Conservation (phyloP, 164 flowering plant genomes). For the Hamamelis virginiana region DNA sequence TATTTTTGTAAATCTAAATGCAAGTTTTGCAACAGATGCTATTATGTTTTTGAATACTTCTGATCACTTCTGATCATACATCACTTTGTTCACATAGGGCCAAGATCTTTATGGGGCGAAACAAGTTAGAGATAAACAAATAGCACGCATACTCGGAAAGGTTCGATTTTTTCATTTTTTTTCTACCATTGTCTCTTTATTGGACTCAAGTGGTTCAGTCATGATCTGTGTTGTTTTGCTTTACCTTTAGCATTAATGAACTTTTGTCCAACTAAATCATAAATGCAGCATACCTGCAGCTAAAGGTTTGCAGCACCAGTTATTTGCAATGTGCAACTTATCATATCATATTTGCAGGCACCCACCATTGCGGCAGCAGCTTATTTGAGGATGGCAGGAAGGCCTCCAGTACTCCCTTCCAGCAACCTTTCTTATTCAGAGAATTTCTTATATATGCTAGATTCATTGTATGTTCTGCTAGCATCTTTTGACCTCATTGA, state of each 20-base stretch:
- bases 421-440: slow-evolving; percentile 90
- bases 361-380: slow-evolving; percentile 99
- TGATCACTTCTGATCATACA: slow-evolving; percentile 8
- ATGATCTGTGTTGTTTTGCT: neutral
- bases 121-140: slow-evolving; percentile 96
- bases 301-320: neutral
- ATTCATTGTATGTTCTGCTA: slow-evolving; percentile 74
- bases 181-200: neutral
- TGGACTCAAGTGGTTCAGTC: neutral
- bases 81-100: slow-evolving; percentile 53
- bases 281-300: neutral
- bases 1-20: no score
- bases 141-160: slow-evolving; percentile 96
- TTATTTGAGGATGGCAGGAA: slow-evolving; percentile 96
- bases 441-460: slow-evolving; percentile 97
- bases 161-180: slow-evolving; percentile 33
- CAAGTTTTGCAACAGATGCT: neutral
- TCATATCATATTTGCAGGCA: slow-evolving; percentile 49
- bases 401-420: slow-evolving; percentile 97
- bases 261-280: neutral
- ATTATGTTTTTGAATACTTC: neutral
- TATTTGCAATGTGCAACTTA: neutral
- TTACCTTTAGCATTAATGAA: neutral
- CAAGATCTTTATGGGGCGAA: slow-evolving; percentile 92
- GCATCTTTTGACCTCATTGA: slow-evolving; percentile 1